Evolutionary conservation across 2,329 filamentous ascomycete species (phyloP).

Genomic region (Byssochlamys sp.): DNA sequence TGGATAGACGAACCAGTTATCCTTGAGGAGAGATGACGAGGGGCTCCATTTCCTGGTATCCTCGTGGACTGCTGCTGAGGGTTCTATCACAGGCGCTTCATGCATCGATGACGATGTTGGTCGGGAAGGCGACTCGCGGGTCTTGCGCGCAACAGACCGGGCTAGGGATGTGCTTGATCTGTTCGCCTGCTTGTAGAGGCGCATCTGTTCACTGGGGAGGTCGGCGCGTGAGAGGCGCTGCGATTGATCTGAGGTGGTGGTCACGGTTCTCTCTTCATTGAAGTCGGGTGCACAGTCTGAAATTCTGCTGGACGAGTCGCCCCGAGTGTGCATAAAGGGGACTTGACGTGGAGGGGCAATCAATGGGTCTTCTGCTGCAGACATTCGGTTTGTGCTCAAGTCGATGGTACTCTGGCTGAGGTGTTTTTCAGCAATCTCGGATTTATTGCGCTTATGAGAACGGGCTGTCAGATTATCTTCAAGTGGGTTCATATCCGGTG

Average conservation of each 20-base stretch:
- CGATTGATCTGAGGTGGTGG: conserved; percentile 40
- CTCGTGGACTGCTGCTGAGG: conserved; percentile 19
- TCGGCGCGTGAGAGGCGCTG: conserved; percentile 23
- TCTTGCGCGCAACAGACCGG: conserved; percentile 17
- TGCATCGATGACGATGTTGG: conserved; percentile 23
- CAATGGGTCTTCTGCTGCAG: conserved; percentile 32
- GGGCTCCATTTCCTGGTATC: conserved; percentile 27
- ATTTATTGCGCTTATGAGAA: conserved; percentile 65
- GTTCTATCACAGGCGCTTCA: conserved; percentile 19
- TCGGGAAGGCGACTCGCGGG: conserved; percentile 19
- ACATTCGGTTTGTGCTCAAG: conserved; percentile 26
- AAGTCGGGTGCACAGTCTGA: conserved; percentile 36
- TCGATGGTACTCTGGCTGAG: conserved; percentile 43
- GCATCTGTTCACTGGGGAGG: conserved; percentile 20
- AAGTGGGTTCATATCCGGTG: conserved; percentile 90
- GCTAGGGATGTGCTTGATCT: conserved; percentile 21
- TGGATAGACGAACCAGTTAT: conserved; percentile 34
- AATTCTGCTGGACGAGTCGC: conserved; percentile 50
- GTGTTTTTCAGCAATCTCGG: conserved; percentile 54
- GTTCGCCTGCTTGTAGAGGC: conserved; percentile 18
- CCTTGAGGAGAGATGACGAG: conserved; percentile 20
- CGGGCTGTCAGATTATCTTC: conserved; percentile 72
- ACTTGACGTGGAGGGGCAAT: conserved; percentile 44
- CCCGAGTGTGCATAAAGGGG: conserved; percentile 72
- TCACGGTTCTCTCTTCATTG: conserved; percentile 37